phyloP scores from a whole-genome alignment of 768 basidiomycete species.

The Coprinopsis cinerea region DNA sequence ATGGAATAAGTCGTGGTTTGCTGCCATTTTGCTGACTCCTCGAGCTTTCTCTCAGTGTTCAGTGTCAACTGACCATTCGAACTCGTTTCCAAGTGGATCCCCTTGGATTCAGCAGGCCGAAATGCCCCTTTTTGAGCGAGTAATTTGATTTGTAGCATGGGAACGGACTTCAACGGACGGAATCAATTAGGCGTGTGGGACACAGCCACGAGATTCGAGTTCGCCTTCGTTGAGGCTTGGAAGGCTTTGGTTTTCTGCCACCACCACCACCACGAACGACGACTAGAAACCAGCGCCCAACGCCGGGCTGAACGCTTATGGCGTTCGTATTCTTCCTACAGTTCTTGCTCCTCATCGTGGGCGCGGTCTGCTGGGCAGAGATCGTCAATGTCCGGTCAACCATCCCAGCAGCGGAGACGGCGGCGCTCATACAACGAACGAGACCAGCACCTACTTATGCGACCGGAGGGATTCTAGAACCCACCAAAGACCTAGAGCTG shows the following conservation, averaged over 20 bases:
- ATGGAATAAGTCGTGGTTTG: too few relatives aligned
- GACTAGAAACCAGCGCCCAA: slow-evolving; percentile 6
- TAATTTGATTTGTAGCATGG: too few relatives aligned
- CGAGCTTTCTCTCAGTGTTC: too few relatives aligned
- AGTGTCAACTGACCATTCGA: too few relatives aligned
- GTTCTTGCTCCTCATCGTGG: slow-evolving; percentile 1
- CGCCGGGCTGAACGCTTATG: slow-evolving; percentile 11
- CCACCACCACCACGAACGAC: slow-evolving; percentile 5
- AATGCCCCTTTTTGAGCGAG: too few relatives aligned
- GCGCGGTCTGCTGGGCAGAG: slow-evolving; percentile 11
- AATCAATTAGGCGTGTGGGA: too few relatives aligned
- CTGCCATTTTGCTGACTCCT: too few relatives aligned
- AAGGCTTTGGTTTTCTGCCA: neutral
- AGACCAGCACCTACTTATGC: neutral
- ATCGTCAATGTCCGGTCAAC: slow-evolving; percentile 5
- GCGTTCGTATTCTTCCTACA: slow-evolving; percentile 1
- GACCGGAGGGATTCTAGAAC: neutral
- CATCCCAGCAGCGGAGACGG: neutral
- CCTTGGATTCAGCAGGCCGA: too few relatives aligned
- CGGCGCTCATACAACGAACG: slow-evolving; percentile 4
- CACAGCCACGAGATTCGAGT: slow-evolving; percentile 11
- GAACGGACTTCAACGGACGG: too few relatives aligned
- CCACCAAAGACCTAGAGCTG: slow-evolving; percentile 47
- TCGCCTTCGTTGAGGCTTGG: too few relatives aligned
- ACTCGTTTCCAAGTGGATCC: too few relatives aligned